Evolutionary conservation across 352 stramenopile genomes (phyloP), one percentile per base, ranked within the genome.

Genomic region (Plasmopara viticola): DNA sequence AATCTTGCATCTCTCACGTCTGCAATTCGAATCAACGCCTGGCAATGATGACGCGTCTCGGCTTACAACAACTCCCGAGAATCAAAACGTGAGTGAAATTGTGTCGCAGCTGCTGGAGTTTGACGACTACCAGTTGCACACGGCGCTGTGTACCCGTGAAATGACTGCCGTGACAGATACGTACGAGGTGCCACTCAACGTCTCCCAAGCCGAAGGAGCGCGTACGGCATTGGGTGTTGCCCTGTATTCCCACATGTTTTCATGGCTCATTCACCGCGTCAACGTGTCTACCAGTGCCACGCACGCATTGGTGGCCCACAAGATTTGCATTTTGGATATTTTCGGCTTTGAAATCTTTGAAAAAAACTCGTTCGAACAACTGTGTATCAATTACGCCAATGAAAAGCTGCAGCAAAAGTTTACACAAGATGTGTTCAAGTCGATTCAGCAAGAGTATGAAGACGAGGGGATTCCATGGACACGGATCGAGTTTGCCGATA

Each of bases 261-360:
- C 95, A 34, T 98, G 95, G 95, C 67, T 99, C 13, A 96, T 99
- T 49, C 78, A 86, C 54, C 78, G 75, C 14, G 80, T 94, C 12
- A 94, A 93, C 60, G 66, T 76, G 52, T 87, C 78, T 51, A 92
- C 82, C 18, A 84, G 70, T 44, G 77, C 79, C n/a, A 51, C 64
- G 0, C 58, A 81, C 18, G 48, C 60, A 2, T 55, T 76, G 25
- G 73, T 89, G 18, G 61, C 62, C 29, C 79, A 86, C 62, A 88
- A 90, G 59, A 87, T 88, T 56, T 87, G 89, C 62, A 93, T 98
- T 42, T 62, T 98, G 18, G 95, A 98, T 80, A 98, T 98, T 62
- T 98, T 98, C 76, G 95, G 95, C 6, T 98, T 98, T 72, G 95
- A 98, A 69, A 97, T 95, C 33, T 98, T 98, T 53, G 82, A 96